Percentiles rank a stretch among this genome's conserved stretches.
Evolutionary conservation across 805 yeast genomes (phyloP).

Genomic region (Teunomyces atbi): DNA sequence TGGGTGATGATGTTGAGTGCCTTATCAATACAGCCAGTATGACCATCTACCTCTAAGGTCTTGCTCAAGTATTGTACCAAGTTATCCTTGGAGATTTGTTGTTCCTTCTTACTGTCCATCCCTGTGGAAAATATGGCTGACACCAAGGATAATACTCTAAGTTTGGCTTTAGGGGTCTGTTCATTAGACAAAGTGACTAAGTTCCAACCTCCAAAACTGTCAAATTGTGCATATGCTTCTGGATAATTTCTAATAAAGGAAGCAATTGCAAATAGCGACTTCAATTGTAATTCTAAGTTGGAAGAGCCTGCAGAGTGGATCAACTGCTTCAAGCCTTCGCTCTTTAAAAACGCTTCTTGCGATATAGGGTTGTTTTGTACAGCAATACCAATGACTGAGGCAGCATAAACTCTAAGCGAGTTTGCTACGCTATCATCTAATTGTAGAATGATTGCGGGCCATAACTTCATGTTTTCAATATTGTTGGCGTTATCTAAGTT

Average conservation of each 20-base stretch:
- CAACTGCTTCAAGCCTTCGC: constrained; percentile 49
- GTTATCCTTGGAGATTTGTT: constrained; percentile 36
- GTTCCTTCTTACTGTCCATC: constrained; percentile 36
- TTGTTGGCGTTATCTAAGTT: constrained; percentile 94
- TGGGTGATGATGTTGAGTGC: constrained; percentile 50
- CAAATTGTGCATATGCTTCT: constrained; percentile 55
- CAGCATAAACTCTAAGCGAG: constrained; percentile 54
- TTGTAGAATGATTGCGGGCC: constrained; percentile 67
- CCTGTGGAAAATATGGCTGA: constrained; percentile 61
- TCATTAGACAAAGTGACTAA: constrained; percentile 31
- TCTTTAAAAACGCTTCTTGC: constrained; percentile 63
- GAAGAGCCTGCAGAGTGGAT: constrained; percentile 34
- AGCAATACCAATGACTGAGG: constrained; percentile 83
- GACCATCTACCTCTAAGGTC: constrained; percentile 31
- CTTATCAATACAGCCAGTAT: constrained; percentile 56
- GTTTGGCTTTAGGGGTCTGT: constrained; percentile 41
- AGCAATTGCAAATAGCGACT: constrained; percentile 77
- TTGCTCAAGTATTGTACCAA: constrained; percentile 33
- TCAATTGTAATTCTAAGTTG: constrained; percentile 43
- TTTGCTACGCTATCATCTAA: constrained; percentile 39
- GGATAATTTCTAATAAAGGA: constrained; percentile 68
- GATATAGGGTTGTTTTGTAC: constrained; percentile 84
- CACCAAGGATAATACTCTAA: constrained; percentile 56
- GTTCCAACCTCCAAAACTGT: constrained; percentile 60
- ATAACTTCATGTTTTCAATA: constrained; percentile 75